Conservation (phyloP, 106 monocot species). For the Phalaenopsis equestris region DNA sequence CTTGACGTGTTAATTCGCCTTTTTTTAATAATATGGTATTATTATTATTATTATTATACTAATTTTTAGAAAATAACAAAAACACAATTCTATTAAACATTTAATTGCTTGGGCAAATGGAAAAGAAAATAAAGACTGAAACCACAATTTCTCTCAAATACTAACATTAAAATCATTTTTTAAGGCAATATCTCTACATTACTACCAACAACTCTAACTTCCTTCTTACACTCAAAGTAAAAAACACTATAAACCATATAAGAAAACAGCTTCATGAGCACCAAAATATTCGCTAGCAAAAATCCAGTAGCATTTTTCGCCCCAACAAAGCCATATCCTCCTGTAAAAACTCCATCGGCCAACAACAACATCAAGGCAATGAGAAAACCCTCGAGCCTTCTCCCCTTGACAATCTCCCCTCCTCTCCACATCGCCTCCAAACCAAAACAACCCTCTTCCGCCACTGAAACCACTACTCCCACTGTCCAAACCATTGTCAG, state of each 20-base stretch:
- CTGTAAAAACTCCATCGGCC: conserved; percentile 7
- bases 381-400: conserved; percentile 10
- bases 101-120: no score
- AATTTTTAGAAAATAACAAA: no score
- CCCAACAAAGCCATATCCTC: conserved; percentile 5
- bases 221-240: conserved; percentile 14
- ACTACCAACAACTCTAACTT: not conserved
- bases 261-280: conserved; percentile 12
- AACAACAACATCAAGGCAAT: conserved; percentile 7
- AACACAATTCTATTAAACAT: no score
- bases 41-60: no score
- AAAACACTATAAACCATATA: conserved; percentile 12
- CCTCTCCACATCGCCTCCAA: conserved; percentile 16
- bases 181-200: not conserved
- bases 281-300: not conserved
- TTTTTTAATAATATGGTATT: no score
- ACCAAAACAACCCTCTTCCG: conserved; percentile 19
- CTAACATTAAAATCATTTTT: not conserved
- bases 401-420: conserved; percentile 13
- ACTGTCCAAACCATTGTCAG: conserved; percentile 18
- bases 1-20: no score
- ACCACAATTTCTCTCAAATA: no score
- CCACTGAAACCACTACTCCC: conserved; percentile 18
- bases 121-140: no score
- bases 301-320: not conserved